Evolutionary conservation across 805 yeast genomes (phyloP).

Genomic region (Clavispora asparagi): DNA sequence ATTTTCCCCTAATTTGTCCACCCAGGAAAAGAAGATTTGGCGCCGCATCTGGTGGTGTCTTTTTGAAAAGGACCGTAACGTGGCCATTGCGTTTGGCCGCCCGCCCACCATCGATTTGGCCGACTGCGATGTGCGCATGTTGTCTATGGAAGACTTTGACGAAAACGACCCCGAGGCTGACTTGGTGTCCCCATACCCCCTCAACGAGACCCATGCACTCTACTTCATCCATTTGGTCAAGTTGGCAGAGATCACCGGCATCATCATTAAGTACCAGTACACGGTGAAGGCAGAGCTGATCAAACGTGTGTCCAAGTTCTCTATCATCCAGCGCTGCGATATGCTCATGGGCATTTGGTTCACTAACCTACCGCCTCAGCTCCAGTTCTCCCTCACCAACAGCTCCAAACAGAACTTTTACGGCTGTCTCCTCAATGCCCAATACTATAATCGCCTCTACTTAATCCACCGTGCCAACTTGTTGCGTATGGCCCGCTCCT

Average conservation of each 20-base stretch:
- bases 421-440: slow-evolving; percentile 56
- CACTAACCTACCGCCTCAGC: slow-evolving; percentile 55
- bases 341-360: slow-evolving; percentile 76
- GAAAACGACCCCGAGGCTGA: slow-evolving; percentile 42
- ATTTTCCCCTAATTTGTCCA: slow-evolving; percentile 34
- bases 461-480: slow-evolving; percentile 68
- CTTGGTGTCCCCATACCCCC: slow-evolving; percentile 37
- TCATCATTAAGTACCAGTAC: slow-evolving; percentile 63
- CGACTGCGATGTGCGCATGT: slow-evolving; percentile 75
- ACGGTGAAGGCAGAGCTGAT: slow-evolving; percentile 61
- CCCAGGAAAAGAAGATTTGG: slow-evolving; percentile 44
- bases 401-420: slow-evolving; percentile 48
- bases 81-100: slow-evolving; percentile 69
- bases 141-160: slow-evolving; percentile 58
- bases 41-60: slow-evolving; percentile 76
- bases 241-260: slow-evolving; percentile 66
- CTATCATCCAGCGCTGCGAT: slow-evolving; percentile 62
- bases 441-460: slow-evolving; percentile 69
- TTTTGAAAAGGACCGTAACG: slow-evolving; percentile 63
- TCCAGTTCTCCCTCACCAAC: slow-evolving; percentile 59
- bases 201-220: slow-evolving; percentile 45
- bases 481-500: slow-evolving; percentile 41
- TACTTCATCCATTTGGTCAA: slow-evolving; percentile 60
- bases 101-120: slow-evolving; percentile 64
- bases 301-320: slow-evolving; percentile 38